Evolutionary conservation across 768 basidiomycete genomes (phyloP).

Genomic region (Chlorophyllum brunneum): DNA sequence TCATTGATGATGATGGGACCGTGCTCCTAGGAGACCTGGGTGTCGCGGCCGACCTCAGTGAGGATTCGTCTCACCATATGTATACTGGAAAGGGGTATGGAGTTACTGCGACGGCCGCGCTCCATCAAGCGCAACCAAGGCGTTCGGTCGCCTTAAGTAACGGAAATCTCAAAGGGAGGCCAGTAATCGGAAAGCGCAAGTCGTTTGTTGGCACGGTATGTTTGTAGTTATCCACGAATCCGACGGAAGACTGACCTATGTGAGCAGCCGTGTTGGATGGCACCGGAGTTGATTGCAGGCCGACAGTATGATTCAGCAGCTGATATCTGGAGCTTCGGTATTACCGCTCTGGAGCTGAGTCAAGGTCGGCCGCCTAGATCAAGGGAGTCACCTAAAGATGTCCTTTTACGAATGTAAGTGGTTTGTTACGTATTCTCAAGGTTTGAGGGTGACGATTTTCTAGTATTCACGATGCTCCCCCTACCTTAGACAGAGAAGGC

Average conservation of each 20-base stretch:
- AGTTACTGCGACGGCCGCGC: constrained; percentile 27
- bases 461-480: constrained; percentile 75
- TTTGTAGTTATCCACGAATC: not conserved
- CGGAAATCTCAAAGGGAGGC: constrained; percentile 27
- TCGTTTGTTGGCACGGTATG: constrained; percentile 90
- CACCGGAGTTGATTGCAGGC: constrained; percentile 88
- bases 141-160: constrained; percentile 30
- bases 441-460: not conserved
- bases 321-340: constrained; percentile 96
- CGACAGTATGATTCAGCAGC: constrained; percentile 80
- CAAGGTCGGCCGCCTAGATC: constrained; percentile 87
- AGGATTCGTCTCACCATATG: constrained; percentile 46
- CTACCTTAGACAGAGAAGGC: constrained; percentile 69
- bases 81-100: constrained; percentile 22
- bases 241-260: not conserved
- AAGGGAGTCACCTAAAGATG: constrained; percentile 65
- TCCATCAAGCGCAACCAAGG: constrained; percentile 24
- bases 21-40: constrained; percentile 91
- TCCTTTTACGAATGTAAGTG: constrained; percentile 69
- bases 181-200: constrained; percentile 71
- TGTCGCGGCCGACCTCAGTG: constrained; percentile 80
- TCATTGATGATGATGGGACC: constrained; percentile 87
- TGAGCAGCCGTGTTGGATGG: constrained; percentile 89
- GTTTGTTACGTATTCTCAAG: not conserved
- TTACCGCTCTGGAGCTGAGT: constrained; percentile 88